Evolutionary conservation across 192 early-diverging fungal species (phyloP).

Genomic region (Mortierella antarctica): DNA sequence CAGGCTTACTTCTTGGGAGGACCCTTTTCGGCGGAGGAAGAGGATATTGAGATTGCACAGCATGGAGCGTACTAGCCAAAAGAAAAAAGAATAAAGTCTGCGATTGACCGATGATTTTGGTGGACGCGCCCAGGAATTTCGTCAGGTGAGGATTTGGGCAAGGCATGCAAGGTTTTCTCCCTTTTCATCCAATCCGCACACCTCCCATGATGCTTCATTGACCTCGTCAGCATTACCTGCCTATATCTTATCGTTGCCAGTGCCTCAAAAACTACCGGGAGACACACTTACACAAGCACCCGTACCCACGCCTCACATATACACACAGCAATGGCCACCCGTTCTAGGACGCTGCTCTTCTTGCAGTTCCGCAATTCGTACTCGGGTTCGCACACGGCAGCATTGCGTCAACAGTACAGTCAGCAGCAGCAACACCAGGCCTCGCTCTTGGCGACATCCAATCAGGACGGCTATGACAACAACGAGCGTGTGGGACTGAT

Average conservation of each 20-base stretch:
- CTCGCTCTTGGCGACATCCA: conserved; percentile 51
- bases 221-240: no score
- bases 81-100: no score
- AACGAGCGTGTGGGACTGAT: conserved; percentile 66
- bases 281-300: no score
- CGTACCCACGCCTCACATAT: no score
- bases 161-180: no score
- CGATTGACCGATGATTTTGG: no score
- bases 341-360: conserved; percentile 92
- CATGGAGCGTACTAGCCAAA: background rate
- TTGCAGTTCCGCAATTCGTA: conserved; percentile 94
- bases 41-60: conserved; percentile 4
- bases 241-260: no score
- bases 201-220: no score
- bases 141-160: no score
- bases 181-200: no score
- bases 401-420: conserved; percentile 48
- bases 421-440: conserved; percentile 59
- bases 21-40: background rate
- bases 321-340: conserved; percentile 74
- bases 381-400: conserved; percentile 56
- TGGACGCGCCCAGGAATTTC: no score
- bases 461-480: conserved; percentile 25
- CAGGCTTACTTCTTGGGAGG: conserved; percentile 10
- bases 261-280: no score